Evolutionary conservation across 2,329 filamentous ascomycete genomes (phyloP).

Genomic region (Botrytis medusae): DNA sequence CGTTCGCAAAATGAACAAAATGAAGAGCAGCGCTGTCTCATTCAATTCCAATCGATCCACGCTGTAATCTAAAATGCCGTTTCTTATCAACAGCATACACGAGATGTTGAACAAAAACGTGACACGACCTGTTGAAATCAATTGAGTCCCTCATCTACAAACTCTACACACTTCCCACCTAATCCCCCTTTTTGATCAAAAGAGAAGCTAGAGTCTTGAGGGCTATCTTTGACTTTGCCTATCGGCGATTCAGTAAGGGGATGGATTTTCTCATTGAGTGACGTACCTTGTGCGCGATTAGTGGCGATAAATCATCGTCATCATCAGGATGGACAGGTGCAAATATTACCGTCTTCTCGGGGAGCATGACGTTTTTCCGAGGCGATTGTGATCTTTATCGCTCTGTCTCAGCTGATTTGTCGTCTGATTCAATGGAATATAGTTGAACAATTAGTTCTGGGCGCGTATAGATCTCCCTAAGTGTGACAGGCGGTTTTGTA

Average conservation of each 20-base stretch:
- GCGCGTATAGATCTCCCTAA: background rate
- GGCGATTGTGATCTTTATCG: background rate
- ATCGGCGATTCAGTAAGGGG: background rate
- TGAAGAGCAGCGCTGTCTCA: too few relatives aligned
- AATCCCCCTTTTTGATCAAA: background rate
- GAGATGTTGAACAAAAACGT: background rate
- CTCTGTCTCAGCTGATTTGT: background rate
- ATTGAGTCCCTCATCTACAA: background rate
- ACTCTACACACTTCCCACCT: background rate
- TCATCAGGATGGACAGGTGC: too few relatives aligned
- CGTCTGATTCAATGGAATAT: background rate
- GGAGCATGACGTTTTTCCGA: background rate
- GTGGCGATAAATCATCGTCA: too few relatives aligned
- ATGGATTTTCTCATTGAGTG: too few relatives aligned
- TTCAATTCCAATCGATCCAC: background rate
- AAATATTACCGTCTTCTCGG: background rate
- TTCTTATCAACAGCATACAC: background rate
- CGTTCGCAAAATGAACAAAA: background rate
- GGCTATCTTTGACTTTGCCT: background rate
- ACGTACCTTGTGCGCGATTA: too few relatives aligned
- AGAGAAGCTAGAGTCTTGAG: background rate
- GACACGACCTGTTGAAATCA: background rate
- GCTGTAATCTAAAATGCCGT: background rate
- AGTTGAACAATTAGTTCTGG: background rate
- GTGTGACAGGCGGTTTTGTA: background rate